Base-by-base conservation (phyloP, 768 basidiomycete species). In the Russula ochroleuca region DNA sequence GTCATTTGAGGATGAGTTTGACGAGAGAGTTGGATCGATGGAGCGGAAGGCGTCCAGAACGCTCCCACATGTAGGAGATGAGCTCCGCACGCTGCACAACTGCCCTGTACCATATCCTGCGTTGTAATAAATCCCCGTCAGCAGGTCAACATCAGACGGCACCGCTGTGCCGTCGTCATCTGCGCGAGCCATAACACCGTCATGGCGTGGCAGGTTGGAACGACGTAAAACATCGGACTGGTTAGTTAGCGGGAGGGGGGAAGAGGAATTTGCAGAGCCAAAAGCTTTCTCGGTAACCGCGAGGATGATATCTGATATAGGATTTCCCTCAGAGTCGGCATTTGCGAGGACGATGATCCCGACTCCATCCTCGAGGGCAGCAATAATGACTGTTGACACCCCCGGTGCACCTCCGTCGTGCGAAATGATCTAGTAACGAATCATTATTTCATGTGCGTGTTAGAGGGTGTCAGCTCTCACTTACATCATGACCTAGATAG, bases 401-500 rank as follows among this genome's bases (percentile, higher is more conserved):
- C 79, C 78, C 1, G 76, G 76, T 15, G 76, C 53, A 3, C 67
- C 67, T 2, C 81, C 79, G 0, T 23, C 0, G 17, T 61, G 51
- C 13, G 58, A 77, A 78, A 43, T 54, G 65, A 75, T 37, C 81
- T 79, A 48, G 23, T 21, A 5, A 58, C n/a, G 2, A 33, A 14
- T 41, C n/a, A 4, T 31, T 25, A 17, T 21, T 10, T 48, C 40
- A 38, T 13, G n/a, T 45, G 40, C 40, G 6, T 19, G 37, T 3
- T 21, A 10, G 0, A 10, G 1, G 35, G 35, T 35, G 28, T 2
- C 28, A 38, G 48, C 25, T 37, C 52, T 23, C 31, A 50, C 72
- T 47, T 62, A 81, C 79, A 35, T 80, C 76, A 50, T 80, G 76
- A 0, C 78, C 80, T 1, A 69, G 70, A 53, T 76, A 77, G 1